phyloP scores from a whole-genome alignment of 441 rosid species.

The Erodium texanum region DNA sequence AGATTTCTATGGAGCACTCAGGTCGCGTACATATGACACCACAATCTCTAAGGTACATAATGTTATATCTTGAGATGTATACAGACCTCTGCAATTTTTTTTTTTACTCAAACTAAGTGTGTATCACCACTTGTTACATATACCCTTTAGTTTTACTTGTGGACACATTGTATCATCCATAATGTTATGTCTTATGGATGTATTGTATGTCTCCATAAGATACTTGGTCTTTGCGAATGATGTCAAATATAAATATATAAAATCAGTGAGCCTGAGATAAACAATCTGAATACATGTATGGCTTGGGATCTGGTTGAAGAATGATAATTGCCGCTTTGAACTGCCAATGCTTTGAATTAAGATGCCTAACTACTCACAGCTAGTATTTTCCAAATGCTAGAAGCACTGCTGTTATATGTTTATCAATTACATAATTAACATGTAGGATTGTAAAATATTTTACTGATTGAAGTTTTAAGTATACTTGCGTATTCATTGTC shows the following conservation, averaged over 20 bases:
- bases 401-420: neutral
- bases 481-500: neutral
- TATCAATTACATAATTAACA: neutral
- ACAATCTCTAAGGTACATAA: slow-evolving; percentile 61
- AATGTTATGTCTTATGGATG: too few relatives aligned
- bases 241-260: neutral
- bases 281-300: neutral
- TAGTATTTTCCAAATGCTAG: neutral
- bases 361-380: neutral
- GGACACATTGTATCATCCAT: neutral
- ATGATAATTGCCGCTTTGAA: neutral
- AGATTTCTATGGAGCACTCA: slow-evolving; percentile 90
- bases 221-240: neutral
- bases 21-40: slow-evolving; percentile 85
- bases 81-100: neutral
- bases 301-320: neutral
- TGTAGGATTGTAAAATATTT: neutral
- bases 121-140: neutral
- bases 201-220: too few relatives aligned
- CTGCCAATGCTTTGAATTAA: neutral
- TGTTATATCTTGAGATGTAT: slow-evolving; percentile 1
- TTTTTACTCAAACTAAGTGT: neutral
- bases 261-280: neutral
- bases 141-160: neutral
- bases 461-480: neutral